A percentile compares a stretch with the other conserved stretches of the same genome.
phyloP scores from a whole-genome alignment of 108 stramenopile species.

The Aurantiochytrium sp. region DNA sequence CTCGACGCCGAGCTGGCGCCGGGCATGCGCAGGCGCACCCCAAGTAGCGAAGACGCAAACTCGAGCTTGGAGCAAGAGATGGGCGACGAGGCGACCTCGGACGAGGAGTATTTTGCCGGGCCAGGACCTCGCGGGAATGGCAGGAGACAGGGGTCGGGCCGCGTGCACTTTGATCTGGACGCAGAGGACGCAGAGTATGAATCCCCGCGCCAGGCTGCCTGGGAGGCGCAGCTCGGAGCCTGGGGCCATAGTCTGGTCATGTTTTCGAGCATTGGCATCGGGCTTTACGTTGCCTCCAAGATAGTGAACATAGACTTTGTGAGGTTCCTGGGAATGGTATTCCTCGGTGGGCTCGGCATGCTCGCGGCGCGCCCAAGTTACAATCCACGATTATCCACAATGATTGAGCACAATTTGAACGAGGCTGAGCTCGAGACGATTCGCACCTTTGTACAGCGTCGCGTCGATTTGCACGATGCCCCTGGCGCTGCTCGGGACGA shows the following conservation, averaged over 20 bases:
- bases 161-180: neutral
- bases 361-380: neutral
- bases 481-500: neutral
- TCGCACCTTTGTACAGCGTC: neutral
- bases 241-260: conserved; percentile 1
- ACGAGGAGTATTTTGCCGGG: neutral
- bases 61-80: neutral
- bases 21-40: neutral
- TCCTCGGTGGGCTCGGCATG: neutral
- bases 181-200: neutral
- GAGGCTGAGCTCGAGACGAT: conserved; percentile 10
- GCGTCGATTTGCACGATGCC: neutral
- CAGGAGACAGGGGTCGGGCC: neutral
- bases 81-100: neutral
- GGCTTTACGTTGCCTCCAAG: neutral
- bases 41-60: neutral
- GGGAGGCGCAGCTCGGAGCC: neutral
- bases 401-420: neutral
- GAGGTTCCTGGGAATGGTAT: neutral
- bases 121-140: neutral
- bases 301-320: neutral
- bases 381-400: neutral
- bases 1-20: neutral
- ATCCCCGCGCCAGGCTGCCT: neutral
- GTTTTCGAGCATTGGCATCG: neutral